Percentiles rank a stretch among this genome's conserved stretches.
Conservation (phyloP, 1,139 yeast genomes). For the Candida mesenterica region DNA sequence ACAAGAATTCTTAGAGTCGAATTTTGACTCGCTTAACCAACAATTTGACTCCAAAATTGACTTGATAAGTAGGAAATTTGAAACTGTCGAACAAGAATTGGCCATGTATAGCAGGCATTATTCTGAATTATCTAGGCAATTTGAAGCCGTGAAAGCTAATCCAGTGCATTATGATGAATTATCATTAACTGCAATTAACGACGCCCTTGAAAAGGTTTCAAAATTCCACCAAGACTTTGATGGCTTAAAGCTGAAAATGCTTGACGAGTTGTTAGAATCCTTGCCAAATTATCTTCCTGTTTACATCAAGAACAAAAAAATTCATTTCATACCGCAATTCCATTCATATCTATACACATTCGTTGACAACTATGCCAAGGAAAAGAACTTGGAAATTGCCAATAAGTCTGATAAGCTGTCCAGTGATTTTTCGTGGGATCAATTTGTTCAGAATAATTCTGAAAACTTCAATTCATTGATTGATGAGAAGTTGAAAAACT, state of each 20-base stretch:
- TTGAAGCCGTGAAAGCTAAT: slow-evolving; percentile 8
- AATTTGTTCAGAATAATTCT: slow-evolving; percentile 22
- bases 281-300: slow-evolving; percentile 37
- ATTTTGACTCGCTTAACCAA: slow-evolving; percentile 15
- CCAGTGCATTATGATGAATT: slow-evolving; percentile 11
- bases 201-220: slow-evolving; percentile 19
- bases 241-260: slow-evolving; percentile 20
- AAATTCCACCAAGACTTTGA: slow-evolving; percentile 20
- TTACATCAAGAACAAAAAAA: slow-evolving; percentile 30
- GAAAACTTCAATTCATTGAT: slow-evolving; percentile 20
- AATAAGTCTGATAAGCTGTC: too few relatives aligned
- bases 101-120: slow-evolving; percentile 11
- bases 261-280: slow-evolving; percentile 20
- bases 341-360: slow-evolving; percentile 37
- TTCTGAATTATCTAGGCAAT: slow-evolving; percentile 12
- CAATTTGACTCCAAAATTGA: slow-evolving; percentile 20
- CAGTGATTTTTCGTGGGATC: slow-evolving; percentile 21
- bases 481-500: slow-evolving; percentile 5
- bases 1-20: slow-evolving; percentile 18
- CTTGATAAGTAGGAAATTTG: slow-evolving; percentile 17
- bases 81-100: slow-evolving; percentile 12
- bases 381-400: slow-evolving; percentile 7
- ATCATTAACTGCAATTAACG: slow-evolving; percentile 19
- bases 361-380: slow-evolving; percentile 28
- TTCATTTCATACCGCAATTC: slow-evolving; percentile 43